Conservation (phyloP, 2,329 filamentous ascomycete genomes). For the Fusarium tupiense region DNA sequence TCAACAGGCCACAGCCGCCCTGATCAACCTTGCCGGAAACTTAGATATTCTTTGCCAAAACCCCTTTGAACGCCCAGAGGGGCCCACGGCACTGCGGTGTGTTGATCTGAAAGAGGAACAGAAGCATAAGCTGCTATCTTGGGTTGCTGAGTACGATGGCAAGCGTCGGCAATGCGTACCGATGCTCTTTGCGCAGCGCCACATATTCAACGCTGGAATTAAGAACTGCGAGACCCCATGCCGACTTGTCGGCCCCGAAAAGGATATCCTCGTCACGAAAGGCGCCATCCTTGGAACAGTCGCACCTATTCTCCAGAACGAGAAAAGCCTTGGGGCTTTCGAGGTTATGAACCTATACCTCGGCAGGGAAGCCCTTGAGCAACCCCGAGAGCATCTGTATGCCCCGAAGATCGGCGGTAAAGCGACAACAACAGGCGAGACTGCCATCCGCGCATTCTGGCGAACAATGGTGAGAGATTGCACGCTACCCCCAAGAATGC, state of each 20-base stretch:
- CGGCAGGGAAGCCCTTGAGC: background rate
- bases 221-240: background rate
- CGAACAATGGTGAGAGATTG: slow-evolving; percentile 16
- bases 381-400: background rate
- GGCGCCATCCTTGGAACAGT: background rate
- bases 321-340: rapidly evolving
- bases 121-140: background rate
- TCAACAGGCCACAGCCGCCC: background rate
- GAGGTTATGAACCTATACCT: background rate
- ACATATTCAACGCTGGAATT: background rate
- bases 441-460: slow-evolving; percentile 6
- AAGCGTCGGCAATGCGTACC: background rate
- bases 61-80: background rate
- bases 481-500: slow-evolving; percentile 3
- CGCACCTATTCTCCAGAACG: background rate
- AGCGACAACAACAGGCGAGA: background rate
- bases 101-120: no score
- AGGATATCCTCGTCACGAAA: background rate
- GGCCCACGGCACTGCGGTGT: background rate
- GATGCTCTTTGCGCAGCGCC: slow-evolving; percentile 17
- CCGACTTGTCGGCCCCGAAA: background rate
- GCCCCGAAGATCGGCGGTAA: background rate
- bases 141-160: slow-evolving; percentile 4
- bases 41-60: slow-evolving; percentile 26
- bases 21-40: slow-evolving; percentile 12